Conservation (phyloP, 2,329 filamentous ascomycete species). For the Penicillium sp. region DNA sequence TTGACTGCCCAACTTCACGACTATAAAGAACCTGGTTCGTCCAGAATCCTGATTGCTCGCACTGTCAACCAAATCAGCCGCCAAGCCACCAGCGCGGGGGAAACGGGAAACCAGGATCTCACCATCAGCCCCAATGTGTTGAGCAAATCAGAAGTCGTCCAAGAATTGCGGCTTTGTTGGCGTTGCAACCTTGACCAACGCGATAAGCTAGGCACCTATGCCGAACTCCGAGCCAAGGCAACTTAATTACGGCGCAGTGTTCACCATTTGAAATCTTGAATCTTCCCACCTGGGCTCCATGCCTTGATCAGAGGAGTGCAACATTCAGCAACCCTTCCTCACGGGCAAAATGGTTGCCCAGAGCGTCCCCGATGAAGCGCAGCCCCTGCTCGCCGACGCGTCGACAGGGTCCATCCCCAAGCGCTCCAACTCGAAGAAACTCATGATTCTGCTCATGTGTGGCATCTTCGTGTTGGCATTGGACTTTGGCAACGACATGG, state of each 20-base stretch:
- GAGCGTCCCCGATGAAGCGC: conserved; percentile 5
- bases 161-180: not conserved
- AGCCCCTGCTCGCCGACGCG: conserved; percentile 11
- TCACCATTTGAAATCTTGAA: not conserved
- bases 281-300: not conserved
- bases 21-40: not conserved
- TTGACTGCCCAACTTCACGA: not conserved
- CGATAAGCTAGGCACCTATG: not conserved
- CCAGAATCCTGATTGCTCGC: not conserved
- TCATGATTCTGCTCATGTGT: conserved; percentile 18
- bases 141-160: not conserved
- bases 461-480: conserved; percentile 19
- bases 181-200: not conserved
- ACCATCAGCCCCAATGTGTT: not conserved
- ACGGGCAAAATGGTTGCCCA: not conserved
- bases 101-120: not conserved
- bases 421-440: conserved; percentile 15
- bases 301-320: not conserved
- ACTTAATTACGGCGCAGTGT: not conserved
- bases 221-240: conserved; percentile 1
- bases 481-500: conserved; percentile 28
- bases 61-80: not conserved
- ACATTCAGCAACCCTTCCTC: not conserved
- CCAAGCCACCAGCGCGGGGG: not conserved
- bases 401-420: not conserved